These are phyloP conservation scores for Symbiotaphrina buchneri DNA, from an alignment of 495 filamentous ascomycete species.

Conservation along the genomic window DNA sequence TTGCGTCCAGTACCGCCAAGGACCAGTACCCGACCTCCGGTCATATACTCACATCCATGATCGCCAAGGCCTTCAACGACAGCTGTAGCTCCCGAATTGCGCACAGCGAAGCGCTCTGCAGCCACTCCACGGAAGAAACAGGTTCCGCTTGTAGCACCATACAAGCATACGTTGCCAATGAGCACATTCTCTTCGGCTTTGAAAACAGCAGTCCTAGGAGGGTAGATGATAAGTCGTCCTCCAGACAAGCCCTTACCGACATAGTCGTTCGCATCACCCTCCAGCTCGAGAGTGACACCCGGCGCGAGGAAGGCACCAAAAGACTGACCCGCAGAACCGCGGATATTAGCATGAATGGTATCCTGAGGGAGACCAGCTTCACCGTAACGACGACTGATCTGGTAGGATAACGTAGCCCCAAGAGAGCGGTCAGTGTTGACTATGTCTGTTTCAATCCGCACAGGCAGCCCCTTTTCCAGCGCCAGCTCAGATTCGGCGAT, in stretches of 20 bases:
- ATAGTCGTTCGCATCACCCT: conserved; percentile 96
- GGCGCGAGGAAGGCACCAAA: conserved; percentile 93
- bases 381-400: conserved; percentile 82
- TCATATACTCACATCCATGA: conserved; percentile 99
- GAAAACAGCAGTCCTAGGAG: conserved; percentile 78
- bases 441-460: conserved; percentile 90
- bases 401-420: conserved; percentile 89
- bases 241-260: conserved; percentile 96
- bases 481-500: conserved; percentile 95
- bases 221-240: conserved; percentile 89
- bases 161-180: conserved; percentile 92
- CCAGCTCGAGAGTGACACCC: conserved; percentile 87
- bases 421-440: conserved; percentile 95
- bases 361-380: conserved; percentile 81
- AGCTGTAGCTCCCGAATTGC: conserved; percentile 91
- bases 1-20: conserved; percentile 92
- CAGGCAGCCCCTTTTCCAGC: conserved; percentile 86
- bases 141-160: conserved; percentile 81
- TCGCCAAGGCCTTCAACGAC: conserved; percentile 97
- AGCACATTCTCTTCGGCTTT: conserved; percentile 97
- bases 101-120: conserved; percentile 93
- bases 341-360: conserved; percentile 92
- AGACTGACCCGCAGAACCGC: conserved; percentile 95
- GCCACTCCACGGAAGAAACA: conserved; percentile 97
- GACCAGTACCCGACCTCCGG: conserved; percentile 77